Conservation (phyloP, 2,329 filamentous ascomycete species). For the Tolypocladium sp. region DNA sequence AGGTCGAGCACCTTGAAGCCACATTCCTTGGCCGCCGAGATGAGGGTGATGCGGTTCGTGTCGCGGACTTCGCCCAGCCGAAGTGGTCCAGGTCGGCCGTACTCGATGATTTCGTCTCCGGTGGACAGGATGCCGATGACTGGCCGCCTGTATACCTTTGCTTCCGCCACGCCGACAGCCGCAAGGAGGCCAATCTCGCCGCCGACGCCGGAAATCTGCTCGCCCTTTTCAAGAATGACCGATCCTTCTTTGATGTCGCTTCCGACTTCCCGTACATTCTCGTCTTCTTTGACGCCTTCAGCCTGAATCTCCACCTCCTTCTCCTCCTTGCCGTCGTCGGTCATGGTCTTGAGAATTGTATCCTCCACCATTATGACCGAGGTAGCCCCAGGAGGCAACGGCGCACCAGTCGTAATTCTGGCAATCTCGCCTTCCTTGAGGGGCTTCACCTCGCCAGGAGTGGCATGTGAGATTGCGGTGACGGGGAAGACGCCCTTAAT, state of each 20-base stretch:
- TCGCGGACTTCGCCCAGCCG: constrained; percentile 81
- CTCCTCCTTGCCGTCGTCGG: constrained; percentile 76
- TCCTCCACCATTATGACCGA: constrained; percentile 93
- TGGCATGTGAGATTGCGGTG: constrained; percentile 75
- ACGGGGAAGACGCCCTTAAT: constrained; percentile 81
- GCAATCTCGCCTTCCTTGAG: constrained; percentile 70
- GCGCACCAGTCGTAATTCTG: constrained; percentile 89
- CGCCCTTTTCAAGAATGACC: constrained; percentile 65
- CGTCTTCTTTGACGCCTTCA: constrained; percentile 61
- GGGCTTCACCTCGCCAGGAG: constrained; percentile 55
- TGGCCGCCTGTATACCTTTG: constrained; percentile 67
- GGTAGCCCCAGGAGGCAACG: constrained; percentile 78
- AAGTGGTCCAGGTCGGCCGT: constrained; percentile 53
- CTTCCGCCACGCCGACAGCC: constrained; percentile 65
- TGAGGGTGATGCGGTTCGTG: constrained; percentile 81
- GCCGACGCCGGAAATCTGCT: constrained; percentile 76
- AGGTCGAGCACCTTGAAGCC: constrained; percentile 77
- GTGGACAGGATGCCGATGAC: constrained; percentile 83
- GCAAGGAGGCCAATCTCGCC: constrained; percentile 88
- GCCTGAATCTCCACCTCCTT: constrained; percentile 80
- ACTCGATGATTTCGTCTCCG: constrained; percentile 84
- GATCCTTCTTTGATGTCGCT: constrained; percentile 70
- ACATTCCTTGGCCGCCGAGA: constrained; percentile 65
- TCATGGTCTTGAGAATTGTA: constrained; percentile 66
- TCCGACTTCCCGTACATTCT: constrained; percentile 87